A percentile compares a stretch with the other conserved stretches of the same genome.
Evolutionary conservation across 1,284 basidiomycete genomes (phyloP).

Genomic region (Ceratobasidium theobromae): DNA sequence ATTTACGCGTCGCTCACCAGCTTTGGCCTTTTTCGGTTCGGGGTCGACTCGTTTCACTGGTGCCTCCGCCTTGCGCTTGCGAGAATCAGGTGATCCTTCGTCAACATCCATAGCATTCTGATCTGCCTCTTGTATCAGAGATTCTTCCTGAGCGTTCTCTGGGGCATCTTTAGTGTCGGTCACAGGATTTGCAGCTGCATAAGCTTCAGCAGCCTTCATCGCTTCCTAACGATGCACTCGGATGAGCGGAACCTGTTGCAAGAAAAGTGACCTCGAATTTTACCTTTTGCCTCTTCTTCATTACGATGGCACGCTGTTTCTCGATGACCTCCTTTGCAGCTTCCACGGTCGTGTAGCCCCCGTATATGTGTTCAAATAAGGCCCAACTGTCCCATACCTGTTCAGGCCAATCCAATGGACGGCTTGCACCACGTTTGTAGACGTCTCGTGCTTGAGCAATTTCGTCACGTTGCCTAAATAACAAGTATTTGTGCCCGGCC

Average conservation of each 20-base stretch:
- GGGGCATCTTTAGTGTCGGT: conserved; percentile 37
- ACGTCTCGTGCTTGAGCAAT: conserved; percentile 62
- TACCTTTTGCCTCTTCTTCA: conserved; percentile 67
- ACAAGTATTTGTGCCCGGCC: background rate
- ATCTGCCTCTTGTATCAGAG: conserved; percentile 30
- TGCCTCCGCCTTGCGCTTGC: conserved; percentile 67
- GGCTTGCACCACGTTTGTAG: conserved; percentile 62
- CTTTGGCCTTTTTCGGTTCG: conserved; percentile 57
- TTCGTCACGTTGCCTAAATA: conserved; percentile 56
- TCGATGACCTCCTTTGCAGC: conserved; percentile 67
- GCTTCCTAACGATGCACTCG: conserved; percentile 55
- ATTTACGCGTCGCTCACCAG: conserved; percentile 49
- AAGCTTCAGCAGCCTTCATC: conserved; percentile 50
- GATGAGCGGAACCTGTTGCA: conserved; percentile 42
- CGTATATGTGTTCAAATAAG: conserved; percentile 82
- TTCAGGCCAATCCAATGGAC: conserved; percentile 89
- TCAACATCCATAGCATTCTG: conserved; percentile 58
- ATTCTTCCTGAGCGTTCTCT: background rate
- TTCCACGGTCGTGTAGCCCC: conserved; percentile 69
- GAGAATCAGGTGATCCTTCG: conserved; percentile 44
- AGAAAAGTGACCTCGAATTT: conserved; percentile 35
- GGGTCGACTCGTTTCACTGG: conserved; percentile 40
- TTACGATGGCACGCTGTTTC: conserved; percentile 63
- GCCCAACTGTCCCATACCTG: conserved; percentile 87
- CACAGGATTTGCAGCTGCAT: conserved; percentile 40